phyloP scores from a whole-genome alignment of 2,329 filamentous ascomycete species.

The Massarina eburnea region DNA sequence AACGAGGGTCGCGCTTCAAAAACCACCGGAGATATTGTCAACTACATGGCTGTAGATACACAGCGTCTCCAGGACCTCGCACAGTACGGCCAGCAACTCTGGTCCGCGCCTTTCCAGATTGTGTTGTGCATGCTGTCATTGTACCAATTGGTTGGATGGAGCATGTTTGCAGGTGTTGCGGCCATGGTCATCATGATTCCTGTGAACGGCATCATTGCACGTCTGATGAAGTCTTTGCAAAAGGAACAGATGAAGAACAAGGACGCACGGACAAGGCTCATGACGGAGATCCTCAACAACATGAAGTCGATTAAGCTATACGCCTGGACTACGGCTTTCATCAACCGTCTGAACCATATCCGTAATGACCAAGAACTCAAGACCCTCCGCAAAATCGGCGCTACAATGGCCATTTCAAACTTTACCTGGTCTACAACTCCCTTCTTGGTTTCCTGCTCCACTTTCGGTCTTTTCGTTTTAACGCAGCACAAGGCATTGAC shows the following conservation, averaged over 20 bases:
- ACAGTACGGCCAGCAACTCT: constrained; percentile 92
- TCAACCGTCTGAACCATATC: constrained; percentile 95
- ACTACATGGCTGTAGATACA: constrained; percentile 98
- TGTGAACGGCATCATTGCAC: constrained; percentile 87
- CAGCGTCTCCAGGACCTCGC: constrained; percentile 93
- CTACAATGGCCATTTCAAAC: constrained; percentile 89
- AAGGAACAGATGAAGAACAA: constrained; percentile 99
- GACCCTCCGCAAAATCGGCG: constrained; percentile 93
- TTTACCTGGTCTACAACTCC: constrained; percentile 98
- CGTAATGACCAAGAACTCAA: constrained; percentile 95
- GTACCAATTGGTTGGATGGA: constrained; percentile 90
- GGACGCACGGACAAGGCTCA: constrained; percentile 85
- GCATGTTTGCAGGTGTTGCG: constrained; percentile 92
- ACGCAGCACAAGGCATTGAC: constrained; percentile 79
- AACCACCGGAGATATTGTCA: constrained; percentile 96
- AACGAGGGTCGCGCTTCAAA: constrained; percentile 89
- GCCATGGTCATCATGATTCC: constrained; percentile 99
- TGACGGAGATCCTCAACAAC: constrained; percentile 97
- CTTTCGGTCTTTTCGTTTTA: constrained; percentile 91
- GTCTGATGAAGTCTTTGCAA: constrained; percentile 91
- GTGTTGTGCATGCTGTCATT: constrained; percentile 92
- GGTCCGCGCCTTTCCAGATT: constrained; percentile 98
- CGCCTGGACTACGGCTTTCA: constrained; percentile 95
- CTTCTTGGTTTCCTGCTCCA: constrained; percentile 95
- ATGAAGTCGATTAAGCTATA: constrained; percentile 99